Percentiles rank a stretch among this genome's conserved stretches.
phyloP scores from a whole-genome alignment of 2,329 filamentous ascomycete species.

The Rhynchosporium agropyri region DNA sequence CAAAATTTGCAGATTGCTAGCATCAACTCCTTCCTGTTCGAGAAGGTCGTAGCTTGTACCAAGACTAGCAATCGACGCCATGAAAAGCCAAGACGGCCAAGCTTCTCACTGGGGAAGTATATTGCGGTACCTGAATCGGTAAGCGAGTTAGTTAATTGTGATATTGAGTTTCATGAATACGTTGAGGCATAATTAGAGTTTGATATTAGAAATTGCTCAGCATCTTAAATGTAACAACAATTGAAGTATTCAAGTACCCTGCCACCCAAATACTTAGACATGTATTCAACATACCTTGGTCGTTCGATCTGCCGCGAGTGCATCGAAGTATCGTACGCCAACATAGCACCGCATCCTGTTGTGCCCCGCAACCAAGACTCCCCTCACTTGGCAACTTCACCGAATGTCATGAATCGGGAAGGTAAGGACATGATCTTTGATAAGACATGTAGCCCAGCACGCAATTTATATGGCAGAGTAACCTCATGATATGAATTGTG shows the following conservation, averaged over 20 bases:
- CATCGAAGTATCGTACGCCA: neutral
- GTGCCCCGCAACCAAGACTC: constrained; percentile 21
- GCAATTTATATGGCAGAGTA: neutral
- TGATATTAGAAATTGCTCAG: too few relatives aligned
- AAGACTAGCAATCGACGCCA: constrained; percentile 11
- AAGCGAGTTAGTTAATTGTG: too few relatives aligned
- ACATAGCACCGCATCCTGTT: neutral
- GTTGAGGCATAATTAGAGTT: too few relatives aligned
- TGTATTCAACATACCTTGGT: neutral
- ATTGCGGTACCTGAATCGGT: neutral
- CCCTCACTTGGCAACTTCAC: constrained; percentile 10
- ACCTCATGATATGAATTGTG: neutral
- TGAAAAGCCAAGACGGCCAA: constrained; percentile 11
- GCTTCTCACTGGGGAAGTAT: neutral
- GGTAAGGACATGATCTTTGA: constrained; percentile 4
- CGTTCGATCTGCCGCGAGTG: neutral
- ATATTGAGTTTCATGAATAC: too few relatives aligned
- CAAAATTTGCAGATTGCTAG: neutral
- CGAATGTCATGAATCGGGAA: constrained; percentile 18
- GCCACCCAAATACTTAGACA: neutral
- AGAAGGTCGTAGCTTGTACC: constrained; percentile 18
- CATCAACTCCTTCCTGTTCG: constrained; percentile 11
- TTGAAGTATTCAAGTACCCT: too few relatives aligned
- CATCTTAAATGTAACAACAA: too few relatives aligned
- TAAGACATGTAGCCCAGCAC: neutral